Percentiles rank a stretch among this genome's conserved stretches.
Conservation (phyloP, 2,329 filamentous ascomycete genomes). For the Annulohypoxylon truncatum region DNA sequence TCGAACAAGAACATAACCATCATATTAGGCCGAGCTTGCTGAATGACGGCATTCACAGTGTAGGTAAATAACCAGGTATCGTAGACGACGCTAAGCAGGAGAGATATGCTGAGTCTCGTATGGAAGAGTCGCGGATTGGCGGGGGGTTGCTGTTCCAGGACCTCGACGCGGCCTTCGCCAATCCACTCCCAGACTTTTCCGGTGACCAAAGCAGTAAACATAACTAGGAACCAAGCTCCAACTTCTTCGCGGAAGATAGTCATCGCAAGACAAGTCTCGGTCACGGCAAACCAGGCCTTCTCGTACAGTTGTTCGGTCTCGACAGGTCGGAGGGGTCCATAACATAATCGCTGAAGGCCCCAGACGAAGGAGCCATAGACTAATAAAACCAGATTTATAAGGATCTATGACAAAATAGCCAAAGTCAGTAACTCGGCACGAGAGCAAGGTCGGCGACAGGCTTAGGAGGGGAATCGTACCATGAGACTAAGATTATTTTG, state of each 20-base stretch:
- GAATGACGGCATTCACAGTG: constrained; percentile 83
- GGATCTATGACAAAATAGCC: constrained; percentile 66
- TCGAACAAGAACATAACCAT: constrained; percentile 99
- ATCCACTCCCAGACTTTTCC: constrained; percentile 99
- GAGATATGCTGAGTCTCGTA: constrained; percentile 79
- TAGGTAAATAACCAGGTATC: constrained; percentile 84
- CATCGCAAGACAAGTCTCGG: constrained; percentile 97
- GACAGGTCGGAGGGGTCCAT: constrained; percentile 88
- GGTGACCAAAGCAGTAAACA: constrained; percentile 93
- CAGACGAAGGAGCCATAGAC: constrained; percentile 84
- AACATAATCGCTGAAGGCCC: constrained; percentile 88
- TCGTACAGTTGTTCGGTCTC: constrained; percentile 98
- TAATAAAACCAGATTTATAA: constrained; percentile 90
- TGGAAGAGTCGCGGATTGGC: constrained; percentile 91
- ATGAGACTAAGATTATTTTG: constrained; percentile 96
- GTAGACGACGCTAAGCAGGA: constrained; percentile 82
- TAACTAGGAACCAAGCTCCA: constrained; percentile 92
- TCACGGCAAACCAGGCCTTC: constrained; percentile 97
- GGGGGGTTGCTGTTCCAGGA: constrained; percentile 94
- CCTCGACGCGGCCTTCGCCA: constrained; percentile 91
- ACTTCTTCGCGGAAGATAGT: constrained; percentile 97
- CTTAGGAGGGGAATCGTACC: constrained; percentile 61
- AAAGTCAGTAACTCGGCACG: constrained; percentile 25
- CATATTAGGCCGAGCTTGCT: constrained; percentile 93
- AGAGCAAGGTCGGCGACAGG: background rate